phyloP scores from a whole-genome alignment of 768 basidiomycete genomes.

The Lentinula boryana region DNA sequence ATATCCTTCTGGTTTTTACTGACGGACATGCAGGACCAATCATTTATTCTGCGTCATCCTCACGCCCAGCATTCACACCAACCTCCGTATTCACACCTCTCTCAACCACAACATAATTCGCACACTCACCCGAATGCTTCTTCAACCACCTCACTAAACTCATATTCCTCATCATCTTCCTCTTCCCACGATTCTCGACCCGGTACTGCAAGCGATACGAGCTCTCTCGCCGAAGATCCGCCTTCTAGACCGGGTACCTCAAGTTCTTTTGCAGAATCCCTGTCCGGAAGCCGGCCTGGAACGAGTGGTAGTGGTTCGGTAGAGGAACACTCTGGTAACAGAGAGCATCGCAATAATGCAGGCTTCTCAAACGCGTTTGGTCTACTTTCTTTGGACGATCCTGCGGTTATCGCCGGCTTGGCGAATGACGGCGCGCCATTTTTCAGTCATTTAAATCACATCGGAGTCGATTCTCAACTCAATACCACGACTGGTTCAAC shows the following conservation, averaged over 20 bases:
- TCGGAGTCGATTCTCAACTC: slow-evolving; percentile 12
- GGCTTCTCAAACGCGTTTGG: slow-evolving; percentile 64
- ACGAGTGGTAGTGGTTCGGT: not conserved
- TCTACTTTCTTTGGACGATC: slow-evolving; percentile 72
- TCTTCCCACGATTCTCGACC: slow-evolving; percentile 33
- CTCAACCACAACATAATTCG: not conserved
- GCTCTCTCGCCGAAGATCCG: not conserved
- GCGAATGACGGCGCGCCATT: slow-evolving; percentile 55
- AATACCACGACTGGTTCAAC: not conserved
- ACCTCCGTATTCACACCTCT: not conserved
- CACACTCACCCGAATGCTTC: slow-evolving; percentile 23
- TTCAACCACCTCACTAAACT: not conserved
- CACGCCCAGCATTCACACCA: not conserved
- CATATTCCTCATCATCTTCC: slow-evolving; percentile 35
- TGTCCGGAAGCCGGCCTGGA: not conserved
- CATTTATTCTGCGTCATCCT: not conserved
- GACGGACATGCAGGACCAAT: not conserved
- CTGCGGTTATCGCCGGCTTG: slow-evolving; percentile 58
- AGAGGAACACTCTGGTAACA: slow-evolving; percentile 13
- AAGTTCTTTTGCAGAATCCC: not conserved
- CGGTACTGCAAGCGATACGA: not conserved
- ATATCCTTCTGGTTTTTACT: not conserved
- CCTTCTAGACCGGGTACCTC: slow-evolving; percentile 1
- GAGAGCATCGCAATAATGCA: slow-evolving; percentile 23
- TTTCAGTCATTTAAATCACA: slow-evolving; percentile 34